Evolutionary conservation across 345 rosid genomes (phyloP).

Genomic region (Carallia brachiata): DNA sequence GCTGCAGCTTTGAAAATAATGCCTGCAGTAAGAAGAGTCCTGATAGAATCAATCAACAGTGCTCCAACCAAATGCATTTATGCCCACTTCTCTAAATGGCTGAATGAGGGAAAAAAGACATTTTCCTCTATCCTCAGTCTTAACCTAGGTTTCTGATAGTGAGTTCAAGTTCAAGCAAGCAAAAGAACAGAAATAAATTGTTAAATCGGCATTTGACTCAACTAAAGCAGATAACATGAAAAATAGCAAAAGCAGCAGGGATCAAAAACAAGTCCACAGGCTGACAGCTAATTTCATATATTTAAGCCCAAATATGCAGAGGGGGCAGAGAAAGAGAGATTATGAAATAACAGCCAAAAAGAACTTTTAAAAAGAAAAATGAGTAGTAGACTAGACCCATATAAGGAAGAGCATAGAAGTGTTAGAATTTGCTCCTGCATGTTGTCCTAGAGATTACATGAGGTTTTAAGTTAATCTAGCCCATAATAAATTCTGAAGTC

Average conservation of each 20-base stretch:
- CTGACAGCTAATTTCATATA: neutral
- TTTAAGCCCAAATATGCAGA: no score
- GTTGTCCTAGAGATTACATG: neutral
- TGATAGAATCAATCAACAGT: slow-evolving; percentile 3
- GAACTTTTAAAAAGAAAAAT: no score
- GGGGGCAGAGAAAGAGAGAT: no score
- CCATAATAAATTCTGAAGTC: neutral
- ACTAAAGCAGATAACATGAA: neutral
- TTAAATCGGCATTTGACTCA: neutral
- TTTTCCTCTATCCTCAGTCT: slow-evolving; percentile 1
- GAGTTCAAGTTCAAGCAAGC: neutral
- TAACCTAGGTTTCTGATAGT: neutral
- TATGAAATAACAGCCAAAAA: no score
- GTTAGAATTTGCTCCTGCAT: neutral
- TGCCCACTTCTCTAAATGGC: neutral
- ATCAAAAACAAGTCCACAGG: neutral
- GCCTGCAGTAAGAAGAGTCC: slow-evolving; percentile 53
- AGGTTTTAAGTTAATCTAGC: neutral
- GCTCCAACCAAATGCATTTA: slow-evolving; percentile 1
- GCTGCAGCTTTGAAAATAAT: slow-evolving; percentile 90
- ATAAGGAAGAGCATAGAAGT: neutral
- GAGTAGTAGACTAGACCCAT: neutral
- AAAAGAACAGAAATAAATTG: neutral
- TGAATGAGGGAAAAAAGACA: neutral
- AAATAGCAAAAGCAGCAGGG: neutral